Percentiles rank a stretch among this genome's conserved stretches.
phyloP scores from a whole-genome alignment of 345 rosid genomes.

The Dipteronia sinensis region DNA sequence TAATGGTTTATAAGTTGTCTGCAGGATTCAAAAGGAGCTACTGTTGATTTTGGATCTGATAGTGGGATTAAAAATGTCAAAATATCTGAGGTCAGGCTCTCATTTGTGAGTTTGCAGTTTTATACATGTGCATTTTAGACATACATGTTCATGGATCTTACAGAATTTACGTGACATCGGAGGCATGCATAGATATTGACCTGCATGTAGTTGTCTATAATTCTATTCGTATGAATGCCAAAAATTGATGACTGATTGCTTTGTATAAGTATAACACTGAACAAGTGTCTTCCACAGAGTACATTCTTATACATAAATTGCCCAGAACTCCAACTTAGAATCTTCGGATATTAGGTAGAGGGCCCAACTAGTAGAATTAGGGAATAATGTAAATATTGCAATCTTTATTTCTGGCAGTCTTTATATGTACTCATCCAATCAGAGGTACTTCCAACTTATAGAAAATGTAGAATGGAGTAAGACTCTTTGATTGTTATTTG shows the following conservation, averaged over 20 bases:
- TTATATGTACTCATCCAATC: slow-evolving; percentile 6
- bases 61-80: slow-evolving; percentile 53
- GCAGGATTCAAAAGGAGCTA: slow-evolving; percentile 55
- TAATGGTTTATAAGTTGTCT: slow-evolving; percentile 16
- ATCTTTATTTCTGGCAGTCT: neutral
- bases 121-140: slow-evolving; percentile 5
- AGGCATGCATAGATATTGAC: neutral
- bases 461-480: neutral
- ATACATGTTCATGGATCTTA: neutral
- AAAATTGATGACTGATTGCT: neutral
- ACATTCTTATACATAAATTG: neutral
- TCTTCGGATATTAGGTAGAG: neutral
- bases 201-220: neutral
- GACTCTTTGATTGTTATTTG: neutral
- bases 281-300: neutral
- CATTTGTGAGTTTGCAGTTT: slow-evolving; percentile 1
- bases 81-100: slow-evolving; percentile 68
- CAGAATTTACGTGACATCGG: neutral
- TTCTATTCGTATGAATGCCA: slow-evolving; percentile 10
- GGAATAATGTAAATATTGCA: neutral
- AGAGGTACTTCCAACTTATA: neutral
- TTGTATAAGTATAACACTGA: neutral
- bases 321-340: neutral
- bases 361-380: slow-evolving; percentile 6
- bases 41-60: slow-evolving; percentile 79